Evolutionary conservation across 2,329 filamentous ascomycete genomes (phyloP).

Genomic region (Ophiocordyceps polyrhachis-furcata): DNA sequence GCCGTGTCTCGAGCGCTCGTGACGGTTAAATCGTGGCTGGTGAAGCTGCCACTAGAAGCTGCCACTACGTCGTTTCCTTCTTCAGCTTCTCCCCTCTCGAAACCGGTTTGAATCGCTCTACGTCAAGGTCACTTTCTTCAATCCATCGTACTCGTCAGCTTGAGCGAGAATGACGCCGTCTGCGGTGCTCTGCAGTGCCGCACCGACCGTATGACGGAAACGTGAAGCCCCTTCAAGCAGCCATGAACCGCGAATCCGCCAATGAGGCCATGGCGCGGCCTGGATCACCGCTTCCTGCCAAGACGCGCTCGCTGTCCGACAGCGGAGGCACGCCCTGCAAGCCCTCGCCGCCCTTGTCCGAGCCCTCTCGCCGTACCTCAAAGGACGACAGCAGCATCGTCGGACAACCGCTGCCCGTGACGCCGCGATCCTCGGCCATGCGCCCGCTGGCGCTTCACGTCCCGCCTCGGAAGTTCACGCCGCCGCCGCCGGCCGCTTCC

Average conservation of each 20-base stretch:
- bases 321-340: conserved; percentile 35
- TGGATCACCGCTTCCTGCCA: conserved; percentile 15
- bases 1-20: neutral
- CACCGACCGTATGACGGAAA: neutral
- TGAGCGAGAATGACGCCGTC: neutral
- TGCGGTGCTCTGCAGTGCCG: neutral
- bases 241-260: neutral
- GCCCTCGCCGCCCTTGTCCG: conserved; percentile 37
- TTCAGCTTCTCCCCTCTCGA: neutral
- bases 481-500: conserved; percentile 15
- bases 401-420: conserved; percentile 31
- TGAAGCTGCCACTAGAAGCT: neutral
- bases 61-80: neutral
- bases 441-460: conserved; percentile 34
- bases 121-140: neutral
- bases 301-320: conserved; percentile 47
- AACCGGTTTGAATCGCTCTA: neutral
- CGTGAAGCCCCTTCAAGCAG: neutral
- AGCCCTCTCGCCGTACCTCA: conserved; percentile 34
- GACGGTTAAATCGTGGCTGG: neutral
- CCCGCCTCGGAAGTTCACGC: conserved; percentile 14
- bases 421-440: conserved; percentile 51
- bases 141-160: neutral
- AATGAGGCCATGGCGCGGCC: conserved; percentile 2
- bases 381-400: conserved; percentile 48